These are phyloP conservation scores for Geotrichum histeridarum DNA, from an alignment of 1,139 yeast genomes.

Conservation along the genomic window DNA sequence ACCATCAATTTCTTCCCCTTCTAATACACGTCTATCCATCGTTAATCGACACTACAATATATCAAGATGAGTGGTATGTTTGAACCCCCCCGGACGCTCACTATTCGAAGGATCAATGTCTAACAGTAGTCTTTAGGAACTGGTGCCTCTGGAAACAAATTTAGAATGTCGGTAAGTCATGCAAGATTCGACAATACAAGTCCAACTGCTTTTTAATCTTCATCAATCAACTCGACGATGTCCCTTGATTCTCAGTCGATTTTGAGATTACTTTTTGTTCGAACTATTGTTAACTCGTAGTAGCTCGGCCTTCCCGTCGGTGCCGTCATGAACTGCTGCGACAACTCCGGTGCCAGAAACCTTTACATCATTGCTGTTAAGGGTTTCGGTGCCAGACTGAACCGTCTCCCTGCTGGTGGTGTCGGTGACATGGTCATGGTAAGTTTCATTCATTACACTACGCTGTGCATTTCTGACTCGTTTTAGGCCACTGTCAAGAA, in stretches of 20 bases:
- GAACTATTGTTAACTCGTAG: background rate
- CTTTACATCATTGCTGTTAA: constrained; percentile 97
- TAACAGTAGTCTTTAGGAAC: constrained; percentile 22
- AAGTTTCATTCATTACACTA: constrained; percentile 13
- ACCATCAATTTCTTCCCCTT: constrained; percentile 1
- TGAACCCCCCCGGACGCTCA: background rate
- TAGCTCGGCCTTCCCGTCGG: constrained; percentile 98
- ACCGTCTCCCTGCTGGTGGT: constrained; percentile 99
- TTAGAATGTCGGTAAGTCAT: constrained; percentile 95
- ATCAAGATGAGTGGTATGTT: constrained; percentile 19
- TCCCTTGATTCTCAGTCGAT: too few species aligned
- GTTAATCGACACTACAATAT: constrained; percentile 14
- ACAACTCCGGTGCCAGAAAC: constrained; percentile 99
- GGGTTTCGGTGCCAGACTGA: constrained; percentile 99
- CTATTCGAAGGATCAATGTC: background rate
- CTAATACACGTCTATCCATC: constrained; percentile 6
- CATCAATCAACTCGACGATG: background rate
- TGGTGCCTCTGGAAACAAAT: constrained; percentile 99
- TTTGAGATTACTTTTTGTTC: background rate
- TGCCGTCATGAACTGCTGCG: constrained; percentile 99
- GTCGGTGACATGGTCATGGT: constrained; percentile 99
- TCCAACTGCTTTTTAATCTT: constrained; percentile 4
- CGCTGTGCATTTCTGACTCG: too few species aligned
- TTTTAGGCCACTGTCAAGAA: constrained; percentile 90
- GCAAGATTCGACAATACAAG: background rate